These are phyloP conservation scores for Dillenia suffruticosa DNA, from an alignment of 164 flowering plant species.

Conservation along the genomic window DNA sequence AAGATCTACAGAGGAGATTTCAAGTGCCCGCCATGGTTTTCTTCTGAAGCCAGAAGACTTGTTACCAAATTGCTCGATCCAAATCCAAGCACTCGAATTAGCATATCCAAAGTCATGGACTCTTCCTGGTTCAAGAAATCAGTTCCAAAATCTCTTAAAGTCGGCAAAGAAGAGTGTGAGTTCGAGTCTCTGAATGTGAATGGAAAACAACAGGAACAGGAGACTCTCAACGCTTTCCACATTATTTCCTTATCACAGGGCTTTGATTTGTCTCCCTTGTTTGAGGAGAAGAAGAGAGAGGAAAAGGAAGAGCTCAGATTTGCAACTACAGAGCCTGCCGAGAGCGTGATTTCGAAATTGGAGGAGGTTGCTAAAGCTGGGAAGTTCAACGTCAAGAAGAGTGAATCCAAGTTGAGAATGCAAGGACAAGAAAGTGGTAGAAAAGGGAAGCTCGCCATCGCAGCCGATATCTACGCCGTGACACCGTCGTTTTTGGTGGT, in stretches of 20 bases:
- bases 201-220: constrained; percentile 18
- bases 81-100: constrained; percentile 39
- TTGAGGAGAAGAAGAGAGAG: constrained; percentile 41
- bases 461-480: constrained; percentile 56
- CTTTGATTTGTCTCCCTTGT: constrained; percentile 49
- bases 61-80: constrained; percentile 45
- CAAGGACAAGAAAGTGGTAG: constrained; percentile 53
- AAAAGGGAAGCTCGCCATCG: constrained; percentile 53
- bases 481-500: constrained; percentile 58
- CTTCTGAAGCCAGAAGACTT: constrained; percentile 36
- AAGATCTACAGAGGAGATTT: constrained; percentile 54
- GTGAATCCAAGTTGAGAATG: constrained; percentile 33
- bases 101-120: constrained; percentile 35
- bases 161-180: not conserved
- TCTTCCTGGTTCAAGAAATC: constrained; percentile 52
- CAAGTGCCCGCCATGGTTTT: constrained; percentile 61
- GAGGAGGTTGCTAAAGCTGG: constrained; percentile 38
- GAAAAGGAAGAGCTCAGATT: constrained; percentile 43
- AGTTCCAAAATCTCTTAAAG: constrained; percentile 11
- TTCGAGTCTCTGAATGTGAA: constrained; percentile 6
- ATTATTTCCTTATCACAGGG: constrained; percentile 48
- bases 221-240: constrained; percentile 52
- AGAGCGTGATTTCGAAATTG: constrained; percentile 42
- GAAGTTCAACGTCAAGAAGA: constrained; percentile 39
- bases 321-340: constrained; percentile 40